Conservation (phyloP, 768 basidiomycete species). For the Kwoniella sp. region DNA sequence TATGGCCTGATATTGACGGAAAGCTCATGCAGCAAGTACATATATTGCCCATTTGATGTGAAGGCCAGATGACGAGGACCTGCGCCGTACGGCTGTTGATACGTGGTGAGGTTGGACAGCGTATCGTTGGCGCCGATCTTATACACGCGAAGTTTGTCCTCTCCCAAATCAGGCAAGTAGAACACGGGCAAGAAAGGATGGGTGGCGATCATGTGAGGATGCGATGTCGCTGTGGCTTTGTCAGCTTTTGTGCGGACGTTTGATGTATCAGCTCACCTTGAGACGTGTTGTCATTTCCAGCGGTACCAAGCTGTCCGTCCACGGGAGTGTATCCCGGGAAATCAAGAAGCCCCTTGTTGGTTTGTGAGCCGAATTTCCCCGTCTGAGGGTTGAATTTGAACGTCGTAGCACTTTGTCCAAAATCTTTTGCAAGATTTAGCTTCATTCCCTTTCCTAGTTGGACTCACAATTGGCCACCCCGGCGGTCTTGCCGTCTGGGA, state of each 20-base stretch:
- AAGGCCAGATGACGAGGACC: constrained; percentile 10
- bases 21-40: constrained; percentile 12
- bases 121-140: constrained; percentile 9
- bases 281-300: constrained; percentile 14
- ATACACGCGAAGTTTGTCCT: constrained; percentile 7
- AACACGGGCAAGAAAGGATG: constrained; percentile 12
- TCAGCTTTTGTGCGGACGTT: background rate
- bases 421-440: constrained; percentile 4
- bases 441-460: background rate
- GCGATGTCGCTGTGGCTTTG: constrained; percentile 2
- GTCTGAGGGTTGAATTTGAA: constrained; percentile 9
- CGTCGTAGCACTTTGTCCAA: constrained; percentile 15
- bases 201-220: constrained; percentile 12
- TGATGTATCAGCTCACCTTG: background rate
- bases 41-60: constrained; percentile 11
- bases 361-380: constrained; percentile 6
- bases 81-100: constrained; percentile 11
- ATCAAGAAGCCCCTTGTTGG: constrained; percentile 10
- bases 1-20: constrained; percentile 15
- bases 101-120: constrained; percentile 4
- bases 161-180: constrained; percentile 12
- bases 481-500: constrained; percentile 11
- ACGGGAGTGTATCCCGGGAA: constrained; percentile 15
- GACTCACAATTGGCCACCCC: constrained; percentile 12
- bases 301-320: constrained; percentile 3